Evolutionary conservation across 1,139 yeast species (phyloP), one percentile per base, ranked within the genome.

Genomic region (Geotrichum carabidarum): DNA sequence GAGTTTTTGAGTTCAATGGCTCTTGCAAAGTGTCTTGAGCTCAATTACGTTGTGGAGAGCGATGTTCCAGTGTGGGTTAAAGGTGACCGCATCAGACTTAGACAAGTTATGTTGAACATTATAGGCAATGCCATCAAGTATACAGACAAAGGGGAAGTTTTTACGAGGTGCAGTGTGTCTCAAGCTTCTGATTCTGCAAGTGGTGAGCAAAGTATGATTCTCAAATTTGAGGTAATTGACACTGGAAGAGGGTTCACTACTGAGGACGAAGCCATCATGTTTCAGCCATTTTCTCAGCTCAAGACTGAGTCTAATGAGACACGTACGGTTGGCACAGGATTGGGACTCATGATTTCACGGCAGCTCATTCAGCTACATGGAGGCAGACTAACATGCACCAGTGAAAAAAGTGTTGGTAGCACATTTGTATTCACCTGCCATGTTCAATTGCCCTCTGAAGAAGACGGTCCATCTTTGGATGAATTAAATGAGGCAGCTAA

Each of bases 271-370:
- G 82, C 84, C 9, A 72, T 88, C 55, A 94, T 90, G 47, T 90
- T 90, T 71, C 95, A 89, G 65, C 96, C 97, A 1, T 90, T 89
- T 73, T 87, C 89, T 36, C 97, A 90, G 71, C 95, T 96, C 30
- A 50, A 51, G 40, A 27, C 36, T 5, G 17, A 14, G 22, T 9
- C 38, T 1, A 22, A 38, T 6, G 32, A 34, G 22, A 27, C 48
- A 15, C 31, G 32, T 27, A 15, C 54, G 57, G 83, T 85, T 65
- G 96, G 96, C 63, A 88, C 96, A 1, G 96, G 96, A 8, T 73
- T 88, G 55, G 96, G 96, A 1, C 74, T 88, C 54, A 86, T 95
- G 0, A 88, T 88, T 65, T 88, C 95, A 67, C 77, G 89, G 55
- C 96, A 88, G 71, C 76, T 88, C 59, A 93, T 95, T 1, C 77